phyloP scores from a whole-genome alignment of 129 eudicot species.

The Chrysanthemum lavandulifolium region DNA sequence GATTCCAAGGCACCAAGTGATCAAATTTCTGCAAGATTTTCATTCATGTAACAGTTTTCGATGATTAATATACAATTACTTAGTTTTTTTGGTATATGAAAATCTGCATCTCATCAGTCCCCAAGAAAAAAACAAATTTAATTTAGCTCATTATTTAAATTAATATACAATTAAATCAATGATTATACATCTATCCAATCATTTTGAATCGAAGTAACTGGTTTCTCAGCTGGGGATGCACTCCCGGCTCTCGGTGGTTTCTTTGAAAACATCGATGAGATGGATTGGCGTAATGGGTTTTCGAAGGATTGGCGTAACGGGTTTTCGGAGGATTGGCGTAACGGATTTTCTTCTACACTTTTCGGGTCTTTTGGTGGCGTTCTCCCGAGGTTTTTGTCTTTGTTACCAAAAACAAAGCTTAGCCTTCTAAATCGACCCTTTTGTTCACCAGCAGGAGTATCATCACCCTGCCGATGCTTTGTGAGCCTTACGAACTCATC shows the following conservation, averaged over 20 bases:
- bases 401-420: slow-evolving; percentile 65
- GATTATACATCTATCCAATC: slow-evolving; percentile 71
- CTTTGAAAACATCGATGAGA: slow-evolving; percentile 74
- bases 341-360: slow-evolving; percentile 50
- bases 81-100: slow-evolving; percentile 10
- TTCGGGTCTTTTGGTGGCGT: slow-evolving; percentile 49
- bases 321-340: slow-evolving; percentile 43
- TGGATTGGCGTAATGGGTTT: slow-evolving; percentile 54
- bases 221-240: slow-evolving; percentile 64
- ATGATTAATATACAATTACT: slow-evolving; percentile 29
- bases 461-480: slow-evolving; percentile 55
- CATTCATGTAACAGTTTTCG: slow-evolving; percentile 20
- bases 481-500: slow-evolving; percentile 57
- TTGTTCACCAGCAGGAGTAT: slow-evolving; percentile 48
- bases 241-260: slow-evolving; percentile 81
- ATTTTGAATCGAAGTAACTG: slow-evolving; percentile 41
- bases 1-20: slow-evolving; percentile 19
- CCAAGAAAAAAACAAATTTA: slow-evolving; percentile 13
- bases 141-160: slow-evolving; percentile 36
- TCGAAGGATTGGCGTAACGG: slow-evolving; percentile 55
- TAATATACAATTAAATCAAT: slow-evolving; percentile 43
- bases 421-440: slow-evolving; percentile 68
- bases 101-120: slow-evolving; percentile 16
- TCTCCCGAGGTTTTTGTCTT: slow-evolving; percentile 45
- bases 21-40: neutral